Base-by-base conservation (phyloP, 2,329 filamentous ascomycete species). In the Geosmithia flava region DNA sequence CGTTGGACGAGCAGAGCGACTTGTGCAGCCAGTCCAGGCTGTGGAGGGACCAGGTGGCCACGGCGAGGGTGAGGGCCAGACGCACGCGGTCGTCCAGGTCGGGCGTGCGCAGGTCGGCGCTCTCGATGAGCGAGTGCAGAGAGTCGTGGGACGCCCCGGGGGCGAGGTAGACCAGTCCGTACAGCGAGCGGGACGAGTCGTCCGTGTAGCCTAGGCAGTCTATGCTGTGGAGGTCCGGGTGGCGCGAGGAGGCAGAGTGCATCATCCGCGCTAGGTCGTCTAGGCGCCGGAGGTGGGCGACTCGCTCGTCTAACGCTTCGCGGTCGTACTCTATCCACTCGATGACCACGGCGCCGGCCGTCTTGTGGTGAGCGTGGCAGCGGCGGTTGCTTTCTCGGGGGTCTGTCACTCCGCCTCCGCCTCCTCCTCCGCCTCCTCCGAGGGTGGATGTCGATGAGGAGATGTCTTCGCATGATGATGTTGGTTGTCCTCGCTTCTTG, bases 1-100 rank as follows among this genome's bases (percentile, higher is more conserved):
- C 68, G 58, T 76, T 78, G 49, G 70, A 59, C 48, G 64, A 68
- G 47, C 74, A 72, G 15, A 80, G 63, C 39, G 72, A 75, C 56
- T 80, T 79, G 63, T 79, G 73, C 41, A 76, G 64, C 72, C 72
- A 76, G 56, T 74, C 72, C 39, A 76, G 66, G 1, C 70, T 71
- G 54, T 76, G 73, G n/a, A 75, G 66, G 16, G 69, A 70, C 64
- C 68, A 71, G 10, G 72, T 56, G 2, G 69, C 66, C 17, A 71
- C 61, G 27, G 67, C 66, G 19, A 74, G 62, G 3, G 60, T 68
- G 23, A 62, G 57, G 3, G 69, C 70, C 2, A 73, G 63, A 19
- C 53, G 56, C 43, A 72, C 62, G 16, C 68, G 62, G 48, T 67
- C 65, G 47, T 66, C 60, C n/a, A 72, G 63, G 48, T 71, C 68